A percentile compares a stretch with the other conserved stretches of the same genome.
Conservation (phyloP, 2,329 filamentous ascomycete species). For the Diplocarpon mali region DNA sequence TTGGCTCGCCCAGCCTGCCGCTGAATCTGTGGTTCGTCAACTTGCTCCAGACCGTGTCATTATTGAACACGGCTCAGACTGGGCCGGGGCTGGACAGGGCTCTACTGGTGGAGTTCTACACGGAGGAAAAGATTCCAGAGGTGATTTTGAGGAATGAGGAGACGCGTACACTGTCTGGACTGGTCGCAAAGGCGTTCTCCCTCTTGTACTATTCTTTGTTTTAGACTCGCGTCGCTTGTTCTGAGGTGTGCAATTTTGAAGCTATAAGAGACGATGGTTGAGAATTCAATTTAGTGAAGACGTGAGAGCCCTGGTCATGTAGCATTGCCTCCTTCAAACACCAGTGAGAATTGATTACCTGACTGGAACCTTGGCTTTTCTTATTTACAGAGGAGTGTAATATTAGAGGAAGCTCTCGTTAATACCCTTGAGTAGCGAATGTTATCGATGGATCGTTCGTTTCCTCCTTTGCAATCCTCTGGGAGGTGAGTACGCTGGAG, state of each 20-base stretch:
- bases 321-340: too few relatives aligned
- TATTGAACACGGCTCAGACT: conserved; percentile 8
- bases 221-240: background rate
- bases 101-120: conserved; percentile 5
- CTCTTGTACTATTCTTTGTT: background rate
- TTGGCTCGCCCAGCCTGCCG: conserved; percentile 6
- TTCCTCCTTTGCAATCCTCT: too few relatives aligned
- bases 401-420: too few relatives aligned
- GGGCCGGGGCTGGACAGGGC: conserved; percentile 2
- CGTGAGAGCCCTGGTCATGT: too few relatives aligned
- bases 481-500: too few relatives aligned
- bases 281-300: too few relatives aligned
- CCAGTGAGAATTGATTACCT: too few relatives aligned
- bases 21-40: conserved; percentile 9
- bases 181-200: conserved; percentile 7
- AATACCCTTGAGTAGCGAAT: too few relatives aligned
- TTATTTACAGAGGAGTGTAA: too few relatives aligned
- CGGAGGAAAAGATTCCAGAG: conserved; percentile 10
- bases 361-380: too few relatives aligned
- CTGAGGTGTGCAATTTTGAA: background rate
- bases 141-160: conserved; percentile 7
- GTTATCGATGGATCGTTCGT: too few relatives aligned
- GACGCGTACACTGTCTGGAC: conserved; percentile 4
- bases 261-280: background rate
- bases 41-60: conserved; percentile 7